Percentiles rank a stretch among this genome's conserved stretches.
phyloP scores from a whole-genome alignment of 805 yeast species.

The Yamadazyma nakazawae region DNA sequence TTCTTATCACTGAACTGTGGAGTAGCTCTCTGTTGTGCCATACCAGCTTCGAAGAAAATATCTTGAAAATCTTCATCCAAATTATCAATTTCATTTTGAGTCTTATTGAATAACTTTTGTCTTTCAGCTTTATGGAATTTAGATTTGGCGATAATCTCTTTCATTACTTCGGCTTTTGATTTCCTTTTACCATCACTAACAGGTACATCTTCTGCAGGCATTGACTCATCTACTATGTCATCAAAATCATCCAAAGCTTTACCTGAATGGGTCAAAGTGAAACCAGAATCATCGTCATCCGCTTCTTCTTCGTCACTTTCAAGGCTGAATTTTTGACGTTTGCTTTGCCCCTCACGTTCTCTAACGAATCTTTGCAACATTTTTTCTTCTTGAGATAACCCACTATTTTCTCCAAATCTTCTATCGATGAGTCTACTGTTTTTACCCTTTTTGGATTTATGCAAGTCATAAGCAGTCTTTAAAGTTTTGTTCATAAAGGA shows the following conservation, averaged over 20 bases:
- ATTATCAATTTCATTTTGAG: slow-evolving; percentile 59
- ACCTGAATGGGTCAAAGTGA: slow-evolving; percentile 76
- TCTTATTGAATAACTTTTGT: slow-evolving; percentile 58
- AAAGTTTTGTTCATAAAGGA: slow-evolving; percentile 37
- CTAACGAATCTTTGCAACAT: slow-evolving; percentile 93
- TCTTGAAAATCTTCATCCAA: slow-evolving; percentile 74
- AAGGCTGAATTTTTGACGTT: slow-evolving; percentile 46
- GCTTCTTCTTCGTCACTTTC: slow-evolving; percentile 60
- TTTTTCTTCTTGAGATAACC: slow-evolving; percentile 81
- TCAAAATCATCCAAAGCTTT: slow-evolving; percentile 51
- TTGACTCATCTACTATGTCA: slow-evolving; percentile 29
- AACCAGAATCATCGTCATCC: slow-evolving; percentile 41
- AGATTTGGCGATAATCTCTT: slow-evolving; percentile 79
- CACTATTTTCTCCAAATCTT: slow-evolving; percentile 87
- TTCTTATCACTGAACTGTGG: slow-evolving; percentile 31
- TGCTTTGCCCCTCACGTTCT: slow-evolving; percentile 69
- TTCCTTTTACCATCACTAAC: slow-evolving; percentile 47
- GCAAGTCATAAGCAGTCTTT: slow-evolving; percentile 63
- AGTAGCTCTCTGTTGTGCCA: slow-evolving; percentile 15
- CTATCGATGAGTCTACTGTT: slow-evolving; percentile 80
- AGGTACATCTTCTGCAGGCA: slow-evolving; percentile 35
- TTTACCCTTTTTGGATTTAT: slow-evolving; percentile 59
- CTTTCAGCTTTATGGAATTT: slow-evolving; percentile 74
- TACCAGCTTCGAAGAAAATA: slow-evolving; percentile 52
- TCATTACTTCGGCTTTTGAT: slow-evolving; percentile 82